Percentiles rank a stretch among this genome's conserved stretches.
These are phyloP conservation scores for Rosa persica DNA, from an alignment of 306 rosid genomes.

Conservation along the genomic window DNA sequence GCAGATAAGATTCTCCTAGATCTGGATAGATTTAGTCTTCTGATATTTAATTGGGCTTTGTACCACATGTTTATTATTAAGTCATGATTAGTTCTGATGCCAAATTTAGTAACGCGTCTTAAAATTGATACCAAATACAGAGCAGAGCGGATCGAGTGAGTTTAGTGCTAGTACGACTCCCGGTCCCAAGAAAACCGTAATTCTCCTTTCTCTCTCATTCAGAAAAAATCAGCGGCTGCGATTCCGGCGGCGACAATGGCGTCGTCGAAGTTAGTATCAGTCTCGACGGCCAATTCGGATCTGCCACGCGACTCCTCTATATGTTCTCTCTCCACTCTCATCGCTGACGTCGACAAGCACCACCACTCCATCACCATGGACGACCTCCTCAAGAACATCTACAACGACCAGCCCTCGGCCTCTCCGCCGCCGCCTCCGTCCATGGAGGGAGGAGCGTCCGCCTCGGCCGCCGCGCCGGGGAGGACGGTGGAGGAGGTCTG, in stretches of 20 bases:
- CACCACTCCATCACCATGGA: conserved; percentile 58
- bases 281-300: conserved; percentile 69
- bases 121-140: too few relatives aligned
- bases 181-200: neutral
- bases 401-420: conserved; percentile 18
- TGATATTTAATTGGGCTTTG: too few relatives aligned
- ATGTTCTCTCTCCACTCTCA: conserved; percentile 52
- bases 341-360: conserved; percentile 42
- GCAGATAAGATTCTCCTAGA: too few relatives aligned
- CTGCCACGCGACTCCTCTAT: conserved; percentile 69
- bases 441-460: neutral
- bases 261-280: conserved; percentile 66
- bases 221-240: conserved; percentile 25
- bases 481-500: conserved; percentile 66
- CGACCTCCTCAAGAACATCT: conserved; percentile 63
- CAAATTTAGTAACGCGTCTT: too few relatives aligned
- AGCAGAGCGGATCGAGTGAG: too few relatives aligned
- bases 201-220: neutral
- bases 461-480: conserved; percentile 11
- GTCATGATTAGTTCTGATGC: too few relatives aligned
- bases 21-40: too few relatives aligned
- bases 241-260: conserved; percentile 55
- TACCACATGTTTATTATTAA: too few relatives aligned
- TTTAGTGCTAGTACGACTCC: too few relatives aligned
- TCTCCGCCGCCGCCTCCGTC: neutral